Percentiles rank a stretch among this genome's conserved stretches.
Evolutionary conservation across 1,139 yeast species (phyloP).

Genomic region (Candida sp.): DNA sequence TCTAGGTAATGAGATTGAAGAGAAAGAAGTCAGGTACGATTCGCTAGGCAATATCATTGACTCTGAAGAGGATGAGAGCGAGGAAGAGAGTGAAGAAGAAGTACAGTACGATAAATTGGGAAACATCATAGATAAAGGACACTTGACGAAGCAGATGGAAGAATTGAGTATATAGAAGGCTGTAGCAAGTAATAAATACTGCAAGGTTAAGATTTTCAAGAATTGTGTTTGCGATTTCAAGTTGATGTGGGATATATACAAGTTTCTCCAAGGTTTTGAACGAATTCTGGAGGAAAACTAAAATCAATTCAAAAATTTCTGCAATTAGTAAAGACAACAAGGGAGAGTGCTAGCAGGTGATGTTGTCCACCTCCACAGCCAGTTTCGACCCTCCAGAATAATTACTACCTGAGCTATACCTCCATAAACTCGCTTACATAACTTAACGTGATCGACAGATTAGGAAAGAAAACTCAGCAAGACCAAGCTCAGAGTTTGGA

Average conservation of each 20-base stretch:
- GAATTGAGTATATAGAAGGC: slow-evolving; percentile 5
- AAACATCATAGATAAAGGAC: slow-evolving; percentile 7
- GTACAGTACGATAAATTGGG: slow-evolving; percentile 8
- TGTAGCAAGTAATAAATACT: neutral
- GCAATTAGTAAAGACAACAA: too few species aligned
- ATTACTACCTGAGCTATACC: too few species aligned
- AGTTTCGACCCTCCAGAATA: too few species aligned
- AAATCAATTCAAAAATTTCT: too few species aligned
- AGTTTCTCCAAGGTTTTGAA: too few species aligned
- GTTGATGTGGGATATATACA: too few species aligned
- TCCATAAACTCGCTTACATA: neutral
- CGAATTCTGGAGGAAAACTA: too few species aligned
- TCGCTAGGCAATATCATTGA: slow-evolving; percentile 17
- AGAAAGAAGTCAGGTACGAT: slow-evolving; percentile 13
- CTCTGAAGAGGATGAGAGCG: too few species aligned
- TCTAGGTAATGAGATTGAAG: slow-evolving; percentile 14
- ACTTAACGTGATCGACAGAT: neutral
- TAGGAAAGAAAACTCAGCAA: neutral
- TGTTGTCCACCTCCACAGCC: too few species aligned
- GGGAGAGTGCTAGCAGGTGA: too few species aligned
- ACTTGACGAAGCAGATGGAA: slow-evolving; percentile 1
- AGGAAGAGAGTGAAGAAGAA: slow-evolving; percentile 6
- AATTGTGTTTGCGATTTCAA: neutral
- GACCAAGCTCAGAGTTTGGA: neutral
- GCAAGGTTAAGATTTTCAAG: neutral